These are phyloP conservation scores for Suillus discolor DNA, from an alignment of 768 basidiomycete species.

Conservation along the genomic window DNA sequence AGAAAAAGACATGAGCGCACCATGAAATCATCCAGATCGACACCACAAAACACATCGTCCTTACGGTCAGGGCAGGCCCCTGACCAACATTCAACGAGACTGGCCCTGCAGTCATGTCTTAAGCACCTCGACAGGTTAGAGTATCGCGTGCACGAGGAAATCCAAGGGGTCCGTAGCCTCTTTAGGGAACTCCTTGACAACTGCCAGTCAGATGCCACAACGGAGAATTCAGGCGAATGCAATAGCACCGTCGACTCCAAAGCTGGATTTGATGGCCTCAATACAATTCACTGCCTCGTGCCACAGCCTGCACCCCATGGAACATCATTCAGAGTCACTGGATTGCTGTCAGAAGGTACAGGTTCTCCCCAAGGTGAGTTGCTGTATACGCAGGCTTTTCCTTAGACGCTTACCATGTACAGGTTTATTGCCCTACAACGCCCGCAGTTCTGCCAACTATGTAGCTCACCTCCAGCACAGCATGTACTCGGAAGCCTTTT, in stretches of 20 bases:
- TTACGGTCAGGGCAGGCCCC: not conserved
- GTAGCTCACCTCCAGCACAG: not conserved
- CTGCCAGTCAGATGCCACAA: not conserved
- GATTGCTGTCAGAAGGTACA: not conserved
- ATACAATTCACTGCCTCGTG: not conserved
- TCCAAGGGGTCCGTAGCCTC: not conserved
- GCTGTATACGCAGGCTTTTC: not conserved
- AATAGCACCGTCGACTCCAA: not conserved
- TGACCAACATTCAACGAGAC: not conserved
- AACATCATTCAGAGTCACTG: not conserved
- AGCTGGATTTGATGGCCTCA: not conserved
- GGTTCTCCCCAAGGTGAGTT: not conserved
- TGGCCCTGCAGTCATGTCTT: not conserved
- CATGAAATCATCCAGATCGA: not conserved
- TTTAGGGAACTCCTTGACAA: not conserved
- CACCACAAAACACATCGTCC: not conserved
- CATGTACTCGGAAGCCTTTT: not conserved
- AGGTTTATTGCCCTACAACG: not conserved
- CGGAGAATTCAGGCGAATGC: not conserved
- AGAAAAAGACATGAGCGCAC: not conserved
- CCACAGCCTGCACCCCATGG: not conserved
- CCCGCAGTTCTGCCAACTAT: too few species aligned
- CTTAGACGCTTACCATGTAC: not conserved
- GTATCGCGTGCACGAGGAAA: not conserved
- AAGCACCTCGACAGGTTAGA: not conserved